A percentile compares a stretch with the other conserved stretches of the same genome.
Conservation (phyloP, 2,329 filamentous ascomycete genomes). For the Coniella vitis region DNA sequence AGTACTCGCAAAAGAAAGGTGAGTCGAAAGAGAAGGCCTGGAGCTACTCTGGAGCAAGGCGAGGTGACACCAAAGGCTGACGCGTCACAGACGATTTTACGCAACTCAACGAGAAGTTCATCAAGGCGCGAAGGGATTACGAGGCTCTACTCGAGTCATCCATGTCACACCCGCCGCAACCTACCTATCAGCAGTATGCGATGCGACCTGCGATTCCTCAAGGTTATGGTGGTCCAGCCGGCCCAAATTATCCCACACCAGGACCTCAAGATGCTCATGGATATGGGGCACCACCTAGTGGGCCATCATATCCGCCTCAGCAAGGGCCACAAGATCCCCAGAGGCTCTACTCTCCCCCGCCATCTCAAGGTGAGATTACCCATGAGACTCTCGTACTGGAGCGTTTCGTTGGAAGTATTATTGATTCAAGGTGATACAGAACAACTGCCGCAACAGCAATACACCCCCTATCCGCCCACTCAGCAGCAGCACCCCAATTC, state of each 20-base stretch:
- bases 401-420: conserved; percentile 17
- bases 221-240: conserved; percentile 33
- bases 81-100: conserved; percentile 78
- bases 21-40: no score
- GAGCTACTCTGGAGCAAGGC: no score
- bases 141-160: conserved; percentile 92
- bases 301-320: conserved; percentile 32
- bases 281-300: conserved; percentile 14
- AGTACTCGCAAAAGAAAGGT: conserved; percentile 99
- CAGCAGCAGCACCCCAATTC: conserved; percentile 36
- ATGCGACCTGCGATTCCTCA: conserved; percentile 44
- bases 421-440: background rate
- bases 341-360: conserved; percentile 61
- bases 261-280: conserved; percentile 7
- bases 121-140: conserved; percentile 95
- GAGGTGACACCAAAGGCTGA: no score
- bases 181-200: conserved; percentile 64
- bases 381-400: no score
- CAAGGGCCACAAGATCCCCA: conserved; percentile 48
- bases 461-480: conserved; percentile 25
- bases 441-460: conserved; percentile 28
- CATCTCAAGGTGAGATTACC: conserved; percentile 33
- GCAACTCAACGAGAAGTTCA: conserved; percentile 97
- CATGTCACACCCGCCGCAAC: conserved; percentile 87
- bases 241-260: conserved; percentile 9